Evolutionary conservation across 352 stramenopile genomes (phyloP).

Genomic region (Globisporangium orthogonon): DNA sequence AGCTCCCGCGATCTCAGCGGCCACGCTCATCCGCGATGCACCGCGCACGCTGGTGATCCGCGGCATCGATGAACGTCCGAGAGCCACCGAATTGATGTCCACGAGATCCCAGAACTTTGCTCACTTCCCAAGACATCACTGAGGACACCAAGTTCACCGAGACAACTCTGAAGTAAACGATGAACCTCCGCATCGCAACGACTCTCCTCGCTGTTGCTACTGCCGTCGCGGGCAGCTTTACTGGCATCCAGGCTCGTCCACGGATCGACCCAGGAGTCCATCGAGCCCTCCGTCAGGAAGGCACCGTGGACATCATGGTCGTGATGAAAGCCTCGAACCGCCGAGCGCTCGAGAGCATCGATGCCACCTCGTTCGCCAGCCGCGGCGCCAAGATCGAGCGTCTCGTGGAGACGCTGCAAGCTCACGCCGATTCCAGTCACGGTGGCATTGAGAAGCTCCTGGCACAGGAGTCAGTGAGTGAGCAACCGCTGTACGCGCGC

Average conservation of each 20-base stretch:
- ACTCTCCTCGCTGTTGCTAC: not conserved
- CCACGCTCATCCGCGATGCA: not conserved
- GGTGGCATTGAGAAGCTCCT: slow-evolving; percentile 10
- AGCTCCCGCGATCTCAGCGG: not conserved
- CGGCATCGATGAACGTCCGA: not conserved
- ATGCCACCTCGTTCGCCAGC: slow-evolving; percentile 6
- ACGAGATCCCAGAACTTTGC: not conserved
- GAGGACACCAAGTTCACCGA: not conserved
- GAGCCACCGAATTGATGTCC: not conserved
- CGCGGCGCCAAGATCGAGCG: slow-evolving; percentile 16
- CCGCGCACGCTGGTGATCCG: not conserved
- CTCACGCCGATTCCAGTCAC: slow-evolving; percentile 1
- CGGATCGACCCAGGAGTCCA: slow-evolving; percentile 15
- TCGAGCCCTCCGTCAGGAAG: slow-evolving; percentile 14
- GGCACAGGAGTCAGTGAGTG: slow-evolving; percentile 3
- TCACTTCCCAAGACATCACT: not conserved
- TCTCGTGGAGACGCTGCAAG: slow-evolving; percentile 13
- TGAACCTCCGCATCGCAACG: slow-evolving; percentile 4
- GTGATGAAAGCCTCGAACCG: slow-evolving; percentile 14
- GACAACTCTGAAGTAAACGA: not conserved
- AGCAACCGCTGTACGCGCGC: slow-evolving; percentile 10
- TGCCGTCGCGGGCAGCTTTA: slow-evolving; percentile 9
- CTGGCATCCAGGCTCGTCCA: not conserved
- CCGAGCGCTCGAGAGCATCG: slow-evolving; percentile 9
- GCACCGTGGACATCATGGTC: slow-evolving; percentile 16